phyloP scores from a whole-genome alignment of 2,329 filamentous ascomycete genomes.

The Cordyceps farinosa region DNA sequence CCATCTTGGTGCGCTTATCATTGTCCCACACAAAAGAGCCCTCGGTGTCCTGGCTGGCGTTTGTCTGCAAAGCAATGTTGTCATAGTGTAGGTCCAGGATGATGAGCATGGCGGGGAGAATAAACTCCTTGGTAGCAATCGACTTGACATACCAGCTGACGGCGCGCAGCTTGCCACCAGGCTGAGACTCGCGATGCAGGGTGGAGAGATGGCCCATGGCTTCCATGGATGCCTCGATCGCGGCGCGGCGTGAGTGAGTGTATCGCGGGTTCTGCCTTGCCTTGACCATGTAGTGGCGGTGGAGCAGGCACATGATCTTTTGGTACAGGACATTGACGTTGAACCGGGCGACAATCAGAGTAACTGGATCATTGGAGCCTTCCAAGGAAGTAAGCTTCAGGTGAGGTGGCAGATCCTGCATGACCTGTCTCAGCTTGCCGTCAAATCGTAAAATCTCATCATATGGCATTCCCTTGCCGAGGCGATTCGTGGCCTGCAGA shows the following conservation, averaged over 20 bases:
- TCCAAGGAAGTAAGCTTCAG: constrained; percentile 72
- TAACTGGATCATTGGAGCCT: constrained; percentile 74
- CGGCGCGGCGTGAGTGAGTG: constrained; percentile 75
- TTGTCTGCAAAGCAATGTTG: constrained; percentile 44
- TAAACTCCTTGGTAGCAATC: constrained; percentile 78
- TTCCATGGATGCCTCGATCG: constrained; percentile 81
- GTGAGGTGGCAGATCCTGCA: constrained; percentile 72
- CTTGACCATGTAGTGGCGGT: constrained; percentile 79
- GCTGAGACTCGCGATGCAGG: constrained; percentile 70
- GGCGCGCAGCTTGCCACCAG: constrained; percentile 65
- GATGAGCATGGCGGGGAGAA: constrained; percentile 81
- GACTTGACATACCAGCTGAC: constrained; percentile 78
- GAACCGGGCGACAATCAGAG: constrained; percentile 80
- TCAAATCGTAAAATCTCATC: constrained; percentile 64
- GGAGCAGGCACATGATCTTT: constrained; percentile 84
- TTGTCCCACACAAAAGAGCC: constrained; percentile 54
- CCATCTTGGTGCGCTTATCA: constrained; percentile 69
- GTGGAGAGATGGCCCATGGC: constrained; percentile 74
- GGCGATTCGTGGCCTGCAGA: constrained; percentile 58
- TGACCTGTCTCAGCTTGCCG: constrained; percentile 56
- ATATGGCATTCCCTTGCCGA: constrained; percentile 55
- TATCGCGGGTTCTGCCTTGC: constrained; percentile 78
- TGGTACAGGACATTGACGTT: constrained; percentile 82
- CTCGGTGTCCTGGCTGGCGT: constrained; percentile 39
- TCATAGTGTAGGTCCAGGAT: constrained; percentile 77